Percentiles rank a stretch among this genome's conserved stretches.
Evolutionary conservation across 208 protist species (phyloP).

Genomic region (Trypanosoma platydactyli): DNA sequence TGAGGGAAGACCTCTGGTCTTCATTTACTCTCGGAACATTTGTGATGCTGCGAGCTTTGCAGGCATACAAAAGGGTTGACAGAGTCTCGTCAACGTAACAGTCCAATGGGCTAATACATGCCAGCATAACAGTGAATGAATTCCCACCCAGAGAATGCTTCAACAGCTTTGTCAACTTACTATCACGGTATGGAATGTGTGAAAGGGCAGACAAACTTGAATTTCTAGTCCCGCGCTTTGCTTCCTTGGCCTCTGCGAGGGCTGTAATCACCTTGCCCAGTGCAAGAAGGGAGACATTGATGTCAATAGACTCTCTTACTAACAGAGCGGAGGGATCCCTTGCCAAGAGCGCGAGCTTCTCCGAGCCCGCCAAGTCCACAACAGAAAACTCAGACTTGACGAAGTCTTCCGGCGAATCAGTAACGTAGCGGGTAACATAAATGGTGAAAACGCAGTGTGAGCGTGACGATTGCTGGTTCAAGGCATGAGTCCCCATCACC

Average conservation of each 20-base stretch:
- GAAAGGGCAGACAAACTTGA: background rate
- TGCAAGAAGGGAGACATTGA: constrained; percentile 91
- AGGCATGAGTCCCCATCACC: constrained; percentile 72
- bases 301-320: constrained; percentile 88
- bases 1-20: constrained; percentile 64
- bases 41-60: constrained; percentile 83
- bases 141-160: constrained; percentile 84
- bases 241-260: constrained; percentile 38
- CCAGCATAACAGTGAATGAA: constrained; percentile 85
- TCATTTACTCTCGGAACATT: constrained; percentile 87
- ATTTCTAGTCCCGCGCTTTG: constrained; percentile 13
- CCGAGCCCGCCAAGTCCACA: constrained; percentile 92
- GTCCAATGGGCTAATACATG: constrained; percentile 86
- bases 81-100: constrained; percentile 84
- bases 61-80: constrained; percentile 91
- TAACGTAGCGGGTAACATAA: constrained; percentile 64
- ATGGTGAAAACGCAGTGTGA: constrained; percentile 92
- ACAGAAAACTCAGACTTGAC: constrained; percentile 75
- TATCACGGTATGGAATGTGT: constrained; percentile 92
- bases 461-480: constrained; percentile 91
- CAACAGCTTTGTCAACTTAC: constrained; percentile 88
- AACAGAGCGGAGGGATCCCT: constrained; percentile 50
- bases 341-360: constrained; percentile 70
- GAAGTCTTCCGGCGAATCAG: constrained; percentile 33
- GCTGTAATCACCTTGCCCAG: constrained; percentile 92